phyloP scores from a whole-genome alignment of 2,329 filamentous ascomycete genomes.

The Phyllosticta capitalensis region DNA sequence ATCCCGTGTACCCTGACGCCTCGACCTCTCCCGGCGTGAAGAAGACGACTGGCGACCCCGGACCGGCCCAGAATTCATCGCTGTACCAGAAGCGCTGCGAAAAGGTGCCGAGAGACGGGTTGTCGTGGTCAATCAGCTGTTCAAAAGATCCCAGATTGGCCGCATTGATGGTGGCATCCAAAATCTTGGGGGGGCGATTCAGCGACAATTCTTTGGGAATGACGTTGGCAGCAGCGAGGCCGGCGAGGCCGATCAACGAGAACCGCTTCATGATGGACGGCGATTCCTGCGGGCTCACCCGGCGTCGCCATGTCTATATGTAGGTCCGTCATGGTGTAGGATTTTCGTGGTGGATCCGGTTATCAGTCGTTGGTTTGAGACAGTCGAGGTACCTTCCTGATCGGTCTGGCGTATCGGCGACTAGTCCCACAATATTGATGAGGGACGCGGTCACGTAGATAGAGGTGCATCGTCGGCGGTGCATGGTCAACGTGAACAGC shows the following conservation, averaged over 20 bases:
- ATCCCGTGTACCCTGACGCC: conserved; percentile 39
- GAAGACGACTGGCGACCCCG: conserved; percentile 43
- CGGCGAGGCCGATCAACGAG: not conserved
- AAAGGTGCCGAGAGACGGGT: conserved; percentile 47
- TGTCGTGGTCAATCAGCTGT: conserved; percentile 50
- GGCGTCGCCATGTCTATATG: not conserved
- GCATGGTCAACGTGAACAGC: too few relatives aligned
- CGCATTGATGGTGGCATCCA: not conserved
- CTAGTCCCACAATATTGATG: not conserved
- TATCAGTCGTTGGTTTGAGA: not conserved
- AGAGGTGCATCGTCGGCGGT: not conserved
- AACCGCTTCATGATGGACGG: not conserved
- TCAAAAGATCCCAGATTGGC: conserved; percentile 30
- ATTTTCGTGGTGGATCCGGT: not conserved
- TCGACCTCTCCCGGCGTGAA: conserved; percentile 46
- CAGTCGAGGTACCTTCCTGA: not conserved
- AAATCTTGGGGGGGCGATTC: not conserved
- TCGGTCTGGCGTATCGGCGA: not conserved
- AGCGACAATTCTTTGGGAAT: not conserved
- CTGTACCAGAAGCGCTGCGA: conserved; percentile 46
- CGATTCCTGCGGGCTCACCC: not conserved
- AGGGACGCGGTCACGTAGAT: not conserved
- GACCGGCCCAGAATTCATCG: conserved; percentile 42
- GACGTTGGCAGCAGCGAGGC: not conserved
- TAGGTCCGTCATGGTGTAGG: not conserved